phyloP scores from a whole-genome alignment of 805 yeast genomes.

The Grigorovia transvaalensis region DNA sequence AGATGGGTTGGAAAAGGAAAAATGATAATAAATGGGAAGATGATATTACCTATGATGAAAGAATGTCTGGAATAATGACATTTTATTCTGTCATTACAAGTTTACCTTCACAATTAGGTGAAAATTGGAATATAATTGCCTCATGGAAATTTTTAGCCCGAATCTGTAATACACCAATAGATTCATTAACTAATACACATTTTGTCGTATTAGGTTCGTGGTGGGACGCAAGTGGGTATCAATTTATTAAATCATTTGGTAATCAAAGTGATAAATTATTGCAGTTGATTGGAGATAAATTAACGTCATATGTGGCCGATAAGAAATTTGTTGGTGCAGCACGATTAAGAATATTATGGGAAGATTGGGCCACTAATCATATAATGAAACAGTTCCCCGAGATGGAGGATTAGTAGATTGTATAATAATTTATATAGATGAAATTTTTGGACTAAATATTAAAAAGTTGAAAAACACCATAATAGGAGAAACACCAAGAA shows the following conservation, averaged over 20 bases:
- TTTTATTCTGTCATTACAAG: slow-evolving; percentile 70
- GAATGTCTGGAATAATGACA: slow-evolving; percentile 78
- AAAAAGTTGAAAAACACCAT: not conserved
- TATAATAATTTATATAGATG: slow-evolving; percentile 4
- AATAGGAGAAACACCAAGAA: no score
- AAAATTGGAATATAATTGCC: slow-evolving; percentile 25
- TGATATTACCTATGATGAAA: slow-evolving; percentile 65
- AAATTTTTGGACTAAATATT: not conserved
- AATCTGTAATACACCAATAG: slow-evolving; percentile 44
- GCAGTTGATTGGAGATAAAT: slow-evolving; percentile 33
- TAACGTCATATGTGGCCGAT: slow-evolving; percentile 45
- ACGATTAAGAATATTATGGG: slow-evolving; percentile 64
- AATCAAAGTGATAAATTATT: slow-evolving; percentile 60
- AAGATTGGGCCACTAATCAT: slow-evolving; percentile 55
- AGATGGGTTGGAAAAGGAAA: slow-evolving; percentile 81
- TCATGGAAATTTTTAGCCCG: slow-evolving; percentile 73
- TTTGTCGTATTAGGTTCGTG: slow-evolving; percentile 64
- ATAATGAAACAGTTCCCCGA: slow-evolving; percentile 32
- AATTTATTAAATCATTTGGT: slow-evolving; percentile 50
- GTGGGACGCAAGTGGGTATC: slow-evolving; percentile 79
- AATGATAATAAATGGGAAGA: slow-evolving; percentile 36
- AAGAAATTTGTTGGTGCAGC: slow-evolving; percentile 66
- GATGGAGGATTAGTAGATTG: slow-evolving; percentile 18
- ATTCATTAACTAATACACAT: slow-evolving; percentile 54
- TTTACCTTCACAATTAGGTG: slow-evolving; percentile 11